Conservation (phyloP, 805 yeast species). For the Komagataella populi region DNA sequence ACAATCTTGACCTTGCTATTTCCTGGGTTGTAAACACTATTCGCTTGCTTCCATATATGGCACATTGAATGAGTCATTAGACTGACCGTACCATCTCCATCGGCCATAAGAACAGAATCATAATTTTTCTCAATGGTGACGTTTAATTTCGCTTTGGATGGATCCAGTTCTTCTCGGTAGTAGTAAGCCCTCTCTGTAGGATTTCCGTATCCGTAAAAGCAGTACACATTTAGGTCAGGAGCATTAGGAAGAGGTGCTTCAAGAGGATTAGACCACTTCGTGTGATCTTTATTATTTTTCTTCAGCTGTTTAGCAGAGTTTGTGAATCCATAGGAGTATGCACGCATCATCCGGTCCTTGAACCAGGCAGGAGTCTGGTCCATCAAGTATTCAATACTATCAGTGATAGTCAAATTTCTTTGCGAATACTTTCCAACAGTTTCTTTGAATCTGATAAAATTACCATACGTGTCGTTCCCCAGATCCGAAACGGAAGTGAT, state of each 20-base stretch:
- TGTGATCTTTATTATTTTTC: slow-evolving; percentile 53
- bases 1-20: slow-evolving; percentile 60
- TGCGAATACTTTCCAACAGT: slow-evolving; percentile 26
- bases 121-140: slow-evolving; percentile 54
- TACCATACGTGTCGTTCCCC: slow-evolving; percentile 39
- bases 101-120: slow-evolving; percentile 67
- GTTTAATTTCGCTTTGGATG: slow-evolving; percentile 37
- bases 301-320: slow-evolving; percentile 40
- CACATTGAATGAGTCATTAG: slow-evolving; percentile 79
- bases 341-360: slow-evolving; percentile 42
- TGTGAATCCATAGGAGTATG: slow-evolving; percentile 74
- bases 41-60: slow-evolving; percentile 72
- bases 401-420: slow-evolving; percentile 47
- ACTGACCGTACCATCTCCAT: slow-evolving; percentile 95
- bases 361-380: slow-evolving; percentile 71
- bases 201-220: slow-evolving; percentile 94
- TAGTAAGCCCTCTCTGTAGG: slow-evolving; percentile 91
- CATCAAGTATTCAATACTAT: slow-evolving; percentile 53
- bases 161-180: slow-evolving; percentile 57
- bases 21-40: slow-evolving; percentile 71
- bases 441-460: slow-evolving; percentile 53
- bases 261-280: slow-evolving; percentile 89
- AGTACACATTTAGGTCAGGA: slow-evolving; percentile 77
- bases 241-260: slow-evolving; percentile 90
- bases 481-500: slow-evolving; percentile 14